These are phyloP conservation scores for Pseudogymnoascus sp. DNA, from an alignment of 2,329 filamentous ascomycete genomes.

Conservation along the genomic window DNA sequence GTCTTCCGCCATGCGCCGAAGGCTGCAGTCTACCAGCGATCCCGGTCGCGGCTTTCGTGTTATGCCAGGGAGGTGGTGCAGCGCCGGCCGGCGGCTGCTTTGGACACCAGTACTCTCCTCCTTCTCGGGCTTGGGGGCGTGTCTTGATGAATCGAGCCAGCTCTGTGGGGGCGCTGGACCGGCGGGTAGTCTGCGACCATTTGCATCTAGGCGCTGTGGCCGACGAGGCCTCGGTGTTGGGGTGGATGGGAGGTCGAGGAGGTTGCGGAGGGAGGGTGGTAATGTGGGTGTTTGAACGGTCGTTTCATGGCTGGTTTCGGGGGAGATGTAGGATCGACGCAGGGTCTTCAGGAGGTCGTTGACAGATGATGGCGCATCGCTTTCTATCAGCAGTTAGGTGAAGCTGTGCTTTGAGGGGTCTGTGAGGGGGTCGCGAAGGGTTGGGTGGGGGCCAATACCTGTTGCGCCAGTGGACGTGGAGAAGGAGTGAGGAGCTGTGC, in stretches of 20 bases:
- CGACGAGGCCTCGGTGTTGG: constrained; percentile 41
- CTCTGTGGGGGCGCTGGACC: constrained; percentile 52
- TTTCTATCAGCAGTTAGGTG: constrained; percentile 15
- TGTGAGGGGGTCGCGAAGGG: not conserved
- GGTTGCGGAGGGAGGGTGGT: constrained; percentile 48
- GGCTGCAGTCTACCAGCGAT: constrained; percentile 39
- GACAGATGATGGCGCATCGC: constrained; percentile 35
- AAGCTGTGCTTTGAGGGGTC: not conserved
- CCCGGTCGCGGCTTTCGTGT: constrained; percentile 29
- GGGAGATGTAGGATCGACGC: constrained; percentile 37
- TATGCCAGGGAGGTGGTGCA: constrained; percentile 32
- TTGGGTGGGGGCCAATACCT: constrained; percentile 15
- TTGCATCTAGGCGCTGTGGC: constrained; percentile 31
- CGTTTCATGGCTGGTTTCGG: constrained; percentile 25
- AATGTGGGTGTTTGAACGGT: constrained; percentile 38
- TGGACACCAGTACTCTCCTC: constrained; percentile 10
- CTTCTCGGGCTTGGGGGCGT: constrained; percentile 17
- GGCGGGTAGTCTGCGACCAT: constrained; percentile 44
- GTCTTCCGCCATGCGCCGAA: constrained; percentile 42
- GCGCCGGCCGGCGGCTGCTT: constrained; percentile 21
- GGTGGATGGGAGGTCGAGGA: constrained; percentile 51
- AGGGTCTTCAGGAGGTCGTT: constrained; percentile 52
- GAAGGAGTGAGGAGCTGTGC: constrained; percentile 43
- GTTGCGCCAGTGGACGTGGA: constrained; percentile 31
- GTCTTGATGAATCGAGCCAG: constrained; percentile 38